These are phyloP conservation scores for Castanea mollissima DNA, from an alignment of 306 rosid genomes.

Conservation along the genomic window DNA sequence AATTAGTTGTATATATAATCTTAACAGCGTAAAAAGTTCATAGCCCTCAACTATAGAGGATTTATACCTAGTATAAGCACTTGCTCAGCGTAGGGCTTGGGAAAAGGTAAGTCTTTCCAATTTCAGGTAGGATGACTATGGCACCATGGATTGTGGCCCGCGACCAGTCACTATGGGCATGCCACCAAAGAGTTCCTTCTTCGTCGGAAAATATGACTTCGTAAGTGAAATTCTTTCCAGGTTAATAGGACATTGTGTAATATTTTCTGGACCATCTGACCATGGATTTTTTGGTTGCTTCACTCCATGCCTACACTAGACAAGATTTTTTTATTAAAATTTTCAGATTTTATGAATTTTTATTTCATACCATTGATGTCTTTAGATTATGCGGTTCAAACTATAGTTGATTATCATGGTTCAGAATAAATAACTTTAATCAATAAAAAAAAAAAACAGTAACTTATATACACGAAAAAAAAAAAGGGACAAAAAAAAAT, in stretches of 20 bases:
- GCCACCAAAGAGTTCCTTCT: slow-evolving; percentile 49
- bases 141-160: slow-evolving; percentile 37
- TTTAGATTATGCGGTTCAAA: no score
- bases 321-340: no score
- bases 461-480: no score
- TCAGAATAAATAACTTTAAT: no score
- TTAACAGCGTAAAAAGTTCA: background rate
- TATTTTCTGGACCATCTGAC: slow-evolving; percentile 41
- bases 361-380: no score
- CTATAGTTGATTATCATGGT: no score
- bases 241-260: slow-evolving; percentile 35
- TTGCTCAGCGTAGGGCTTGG: slow-evolving; percentile 16
- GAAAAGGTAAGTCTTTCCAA: slow-evolving; percentile 17
- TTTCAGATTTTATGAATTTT: no score
- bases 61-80: slow-evolving; percentile 15
- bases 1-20: background rate
- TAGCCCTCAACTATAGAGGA: background rate
- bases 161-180: slow-evolving; percentile 39
- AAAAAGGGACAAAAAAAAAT: no score
- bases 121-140: slow-evolving; percentile 17
- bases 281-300: slow-evolving; percentile 41
- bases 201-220: slow-evolving; percentile 27
- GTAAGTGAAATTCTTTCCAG: slow-evolving; percentile 24
- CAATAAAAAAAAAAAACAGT: no score
- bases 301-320: slow-evolving; percentile 31